Conservation (phyloP, 1,139 yeast genomes). For the Taiozyma onychis region DNA sequence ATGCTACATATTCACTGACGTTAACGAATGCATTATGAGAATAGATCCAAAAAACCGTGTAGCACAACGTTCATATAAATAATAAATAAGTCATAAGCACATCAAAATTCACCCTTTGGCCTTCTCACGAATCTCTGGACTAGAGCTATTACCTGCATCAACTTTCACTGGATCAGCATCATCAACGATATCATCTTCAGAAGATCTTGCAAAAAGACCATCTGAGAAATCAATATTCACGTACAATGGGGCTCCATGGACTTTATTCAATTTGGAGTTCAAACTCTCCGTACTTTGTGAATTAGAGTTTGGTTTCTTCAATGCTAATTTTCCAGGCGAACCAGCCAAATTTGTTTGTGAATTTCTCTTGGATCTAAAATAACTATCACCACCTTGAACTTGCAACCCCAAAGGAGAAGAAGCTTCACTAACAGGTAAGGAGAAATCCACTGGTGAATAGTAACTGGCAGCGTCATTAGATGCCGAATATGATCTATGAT, state of each 20-base stretch:
- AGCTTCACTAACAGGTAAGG: constrained; percentile 12
- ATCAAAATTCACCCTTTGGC: background rate
- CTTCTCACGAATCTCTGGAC: background rate
- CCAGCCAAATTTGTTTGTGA: background rate
- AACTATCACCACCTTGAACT: constrained; percentile 3
- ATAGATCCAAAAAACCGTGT: background rate
- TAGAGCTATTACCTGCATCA: constrained; percentile 2
- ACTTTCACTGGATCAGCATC: constrained; percentile 13
- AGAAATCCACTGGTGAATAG: constrained; percentile 7
- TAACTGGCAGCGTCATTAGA: constrained; percentile 10
- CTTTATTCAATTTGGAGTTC: background rate
- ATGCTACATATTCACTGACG: background rate
- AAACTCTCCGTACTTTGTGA: background rate
- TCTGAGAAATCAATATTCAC: constrained; percentile 18
- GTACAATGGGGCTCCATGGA: background rate
- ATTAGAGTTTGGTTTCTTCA: background rate
- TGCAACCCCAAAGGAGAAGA: constrained; percentile 11
- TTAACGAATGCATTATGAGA: background rate
- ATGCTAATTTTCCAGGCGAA: background rate
- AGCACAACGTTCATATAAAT: background rate
- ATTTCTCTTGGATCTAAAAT: constrained; percentile 4
- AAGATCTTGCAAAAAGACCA: constrained; percentile 13
- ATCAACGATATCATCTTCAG: background rate
- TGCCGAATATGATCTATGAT: constrained; percentile 20
- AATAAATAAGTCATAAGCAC: background rate